Base-by-base conservation (phyloP, 768 basidiomycete species). In the Mrakia blollopis region DNA sequence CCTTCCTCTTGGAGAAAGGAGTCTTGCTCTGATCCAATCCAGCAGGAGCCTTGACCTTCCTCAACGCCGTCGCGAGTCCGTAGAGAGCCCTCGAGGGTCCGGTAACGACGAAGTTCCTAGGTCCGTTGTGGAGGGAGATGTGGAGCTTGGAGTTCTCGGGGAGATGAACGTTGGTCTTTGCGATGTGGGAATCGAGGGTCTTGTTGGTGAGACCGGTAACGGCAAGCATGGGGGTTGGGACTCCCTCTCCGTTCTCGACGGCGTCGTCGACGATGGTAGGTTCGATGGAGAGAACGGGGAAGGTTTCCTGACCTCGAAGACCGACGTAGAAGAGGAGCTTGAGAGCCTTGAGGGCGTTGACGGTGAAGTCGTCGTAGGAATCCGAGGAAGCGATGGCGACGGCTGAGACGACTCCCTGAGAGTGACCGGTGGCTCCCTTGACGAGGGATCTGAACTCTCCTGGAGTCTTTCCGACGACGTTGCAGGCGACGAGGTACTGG, bases 331-430 rank as follows among this genome's bases (percentile, higher is more conserved):
- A 96, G 28, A 97, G 88, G 90, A 94, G 96, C 80, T 88, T 91
- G 80, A 98, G 84, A 47, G 93, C 93, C 83, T 96, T 95, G 82
- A 87, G 85, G 13, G 89, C 87, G 84, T 97, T 96, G 76, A 85
- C 84, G 75, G 87, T 85, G 84, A 93, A 92, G 4, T 90, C 89
- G 67, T 90, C 90, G 78, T 90, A 89, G 35, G 89, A 89, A 25
- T 86, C 86, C 7, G 94, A 93, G 7, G 92, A 89, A 10, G 95
- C 88, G 81, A 98, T 89, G 54, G 88, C 90, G 72, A 95, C 88
- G n/a, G 97, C 97, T 18, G 95, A 93, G 68, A 97, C 90, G 80
- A 99, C 89, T 80, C 97, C 97, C 84, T 98, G 96, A 2, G 95
- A 98, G 85, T 99, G 97, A 44, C 97, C 97, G 23, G 97, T 98